Conservation (phyloP, 768 basidiomycete genomes). For the Tephrocybe sp. region DNA sequence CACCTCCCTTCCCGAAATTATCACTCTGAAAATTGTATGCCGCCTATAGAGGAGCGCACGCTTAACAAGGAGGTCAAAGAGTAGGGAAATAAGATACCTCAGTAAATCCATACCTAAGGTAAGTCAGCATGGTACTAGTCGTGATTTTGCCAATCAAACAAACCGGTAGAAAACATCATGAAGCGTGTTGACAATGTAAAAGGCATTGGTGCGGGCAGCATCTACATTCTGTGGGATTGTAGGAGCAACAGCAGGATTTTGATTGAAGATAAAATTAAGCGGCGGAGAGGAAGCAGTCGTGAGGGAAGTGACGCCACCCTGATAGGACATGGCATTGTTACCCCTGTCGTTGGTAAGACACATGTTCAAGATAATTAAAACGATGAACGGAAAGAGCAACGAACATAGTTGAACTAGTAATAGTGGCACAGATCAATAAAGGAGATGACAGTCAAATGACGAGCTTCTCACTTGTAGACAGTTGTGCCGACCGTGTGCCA, state of each 20-base stretch:
- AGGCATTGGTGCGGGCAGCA: constrained; percentile 54
- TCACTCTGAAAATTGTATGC: constrained; percentile 49
- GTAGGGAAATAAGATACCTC: constrained; percentile 27
- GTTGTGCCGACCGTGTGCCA: constrained; percentile 29
- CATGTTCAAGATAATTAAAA: neutral
- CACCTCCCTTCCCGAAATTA: constrained; percentile 55
- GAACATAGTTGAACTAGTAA: constrained; percentile 7
- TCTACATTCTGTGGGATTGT: constrained; percentile 42
- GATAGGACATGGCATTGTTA: constrained; percentile 40
- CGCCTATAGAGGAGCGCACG: constrained; percentile 3
- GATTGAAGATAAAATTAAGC: constrained; percentile 39
- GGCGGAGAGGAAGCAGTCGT: constrained; percentile 36
- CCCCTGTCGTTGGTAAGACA: constrained; percentile 22
- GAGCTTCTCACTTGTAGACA: constrained; percentile 10
- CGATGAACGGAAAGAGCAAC: neutral
- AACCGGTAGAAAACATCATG: constrained; percentile 49
- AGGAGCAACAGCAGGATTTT: constrained; percentile 26
- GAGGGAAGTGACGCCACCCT: constrained; percentile 24
- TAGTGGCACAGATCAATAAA: neutral
- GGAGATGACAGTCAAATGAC: too few relatives aligned
- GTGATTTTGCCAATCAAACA: neutral
- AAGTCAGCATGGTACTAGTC: neutral
- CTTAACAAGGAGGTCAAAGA: neutral
- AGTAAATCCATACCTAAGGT: constrained; percentile 48
- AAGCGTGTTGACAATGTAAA: constrained; percentile 61